Evolutionary conservation across 371 early-diverging fungal genomes (phyloP), one percentile per base, ranked within the genome.

Genomic region (Mortierella sp.): DNA sequence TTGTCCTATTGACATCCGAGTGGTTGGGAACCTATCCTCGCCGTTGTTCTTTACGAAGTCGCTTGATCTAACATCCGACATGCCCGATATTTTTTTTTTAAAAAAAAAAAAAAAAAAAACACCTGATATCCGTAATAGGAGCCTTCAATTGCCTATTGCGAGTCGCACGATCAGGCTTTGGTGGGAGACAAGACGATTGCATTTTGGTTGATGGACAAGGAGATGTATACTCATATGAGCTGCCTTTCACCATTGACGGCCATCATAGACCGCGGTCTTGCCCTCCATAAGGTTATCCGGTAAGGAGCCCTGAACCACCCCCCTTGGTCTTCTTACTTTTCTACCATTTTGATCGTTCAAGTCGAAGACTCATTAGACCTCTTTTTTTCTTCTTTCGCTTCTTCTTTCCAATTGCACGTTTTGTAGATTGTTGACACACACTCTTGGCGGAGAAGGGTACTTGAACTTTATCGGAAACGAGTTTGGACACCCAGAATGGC

Each of bases 401-500:
- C 37, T 37, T 37, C 5, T n/a, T n/a, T n/a, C n/a, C n/a, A n/a
- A n/a, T n/a, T 3, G 37, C 9, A 9, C 37, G 9, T 37, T 37
- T 37, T 4, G 4, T 50, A 50, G 57, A 18, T 83, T 96, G 57
- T 67, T 97, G 4, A 96, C 96, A 2, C 91, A 90, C 72, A 92
- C 85, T 6, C 83, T 97, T 30, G 97, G 95, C 37, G 98, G 98
- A 44, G 96, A 96, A 85, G 98, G 96, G 6, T 97, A 96, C 74
- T 84, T 97, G 47, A 96, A 92, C 72, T 97, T 97, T 74, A 94
- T 95, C 82, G 98, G 98, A 52, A 97, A 96, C 80, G 96, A 96
- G 75, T 97, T 97, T 85, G 98, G 98, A 0, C 97, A 97, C 72
- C 98, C 98, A 18, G 98, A 97, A 84, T 97, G 98, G 98, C 89